Evolutionary conservation across 306 rosid genomes (phyloP).

Genomic region (Urtica urens): DNA sequence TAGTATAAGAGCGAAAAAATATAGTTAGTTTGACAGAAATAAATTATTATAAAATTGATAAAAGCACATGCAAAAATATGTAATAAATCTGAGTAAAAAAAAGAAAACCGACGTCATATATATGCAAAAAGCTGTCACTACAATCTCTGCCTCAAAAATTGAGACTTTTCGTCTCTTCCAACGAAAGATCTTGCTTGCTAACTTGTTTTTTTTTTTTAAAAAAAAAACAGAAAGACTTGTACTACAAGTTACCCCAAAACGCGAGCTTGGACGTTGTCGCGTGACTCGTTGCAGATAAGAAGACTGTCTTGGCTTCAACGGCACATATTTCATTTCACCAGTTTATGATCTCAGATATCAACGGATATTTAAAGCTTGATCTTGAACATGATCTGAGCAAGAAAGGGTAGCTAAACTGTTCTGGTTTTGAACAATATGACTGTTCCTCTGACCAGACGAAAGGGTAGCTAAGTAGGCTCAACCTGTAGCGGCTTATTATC

Average conservation of each 20-base stretch:
- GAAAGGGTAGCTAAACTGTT: constrained; percentile 36
- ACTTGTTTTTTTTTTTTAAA: background rate
- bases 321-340: background rate
- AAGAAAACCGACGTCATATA: no score
- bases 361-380: background rate
- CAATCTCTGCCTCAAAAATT: constrained; percentile 35
- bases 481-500: constrained; percentile 21
- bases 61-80: no score
- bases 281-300: no score
- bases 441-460: constrained; percentile 25
- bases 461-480: no score
- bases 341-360: background rate
- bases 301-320: background rate
- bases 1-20: no score
- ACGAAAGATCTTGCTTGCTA: constrained; percentile 27
- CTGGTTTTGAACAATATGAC: constrained; percentile 26
- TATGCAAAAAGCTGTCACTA: constrained; percentile 28
- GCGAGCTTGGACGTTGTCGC: constrained; percentile 43
- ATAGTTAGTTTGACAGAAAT: no score
- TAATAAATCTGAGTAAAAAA: no score
- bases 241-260: constrained; percentile 27
- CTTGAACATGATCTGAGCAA: constrained; percentile 21
- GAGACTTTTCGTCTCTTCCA: constrained; percentile 34
- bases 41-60: no score
- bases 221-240: background rate